Evolutionary conservation across 345 rosid species (phyloP), one percentile per base, ranked within the genome.

Genomic region (Jatropha curcas): DNA sequence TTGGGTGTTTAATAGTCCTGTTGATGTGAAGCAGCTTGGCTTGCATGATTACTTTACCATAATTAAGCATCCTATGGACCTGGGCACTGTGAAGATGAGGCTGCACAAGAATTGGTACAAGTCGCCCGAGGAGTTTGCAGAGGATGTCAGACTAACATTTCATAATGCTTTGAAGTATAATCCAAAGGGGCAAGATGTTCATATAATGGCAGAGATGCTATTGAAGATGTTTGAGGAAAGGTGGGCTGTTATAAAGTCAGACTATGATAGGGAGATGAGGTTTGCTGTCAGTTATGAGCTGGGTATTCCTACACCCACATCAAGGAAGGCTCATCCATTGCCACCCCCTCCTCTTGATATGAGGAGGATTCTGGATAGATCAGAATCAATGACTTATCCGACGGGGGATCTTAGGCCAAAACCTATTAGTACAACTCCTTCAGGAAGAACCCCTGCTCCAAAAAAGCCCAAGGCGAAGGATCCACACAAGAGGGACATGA

Each of bases 401-500:
- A 7, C 52, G 45, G 50, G 71, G 74, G 90, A 90, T 67, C 30
- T 35, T 22, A 85, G 82, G 84, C 80, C 78, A 41, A 92, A 81
- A 83, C 79, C 87, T 59, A 71, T 83, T 11, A 84, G 82, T 69
- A 77, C 87, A 62, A 88, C 98, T 74, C 98, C 97, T 79, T 86
- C 96, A 4, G 81, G 84, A 50, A 84, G 99, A 83, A 88, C 93
- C 50, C 94, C 99, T 77, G 86, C 90, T 65, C 90, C 88, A 22
- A 95, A 86, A 79, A 95, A 95, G 86, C 99, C 99, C 11, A 95
- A 92, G 85, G 99, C 98, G 19, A 95, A 90, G 80, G 99, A 95
- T 84, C 96, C 83, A 43, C 77, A 92, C 67, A 95, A 95, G 84
- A 88, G 99, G 81, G 99, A 92, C 70, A 95, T 95, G 99, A 90